Base-by-base conservation (phyloP, 2,329 filamentous ascomycete genomes). In the Davidsoniella australis region DNA sequence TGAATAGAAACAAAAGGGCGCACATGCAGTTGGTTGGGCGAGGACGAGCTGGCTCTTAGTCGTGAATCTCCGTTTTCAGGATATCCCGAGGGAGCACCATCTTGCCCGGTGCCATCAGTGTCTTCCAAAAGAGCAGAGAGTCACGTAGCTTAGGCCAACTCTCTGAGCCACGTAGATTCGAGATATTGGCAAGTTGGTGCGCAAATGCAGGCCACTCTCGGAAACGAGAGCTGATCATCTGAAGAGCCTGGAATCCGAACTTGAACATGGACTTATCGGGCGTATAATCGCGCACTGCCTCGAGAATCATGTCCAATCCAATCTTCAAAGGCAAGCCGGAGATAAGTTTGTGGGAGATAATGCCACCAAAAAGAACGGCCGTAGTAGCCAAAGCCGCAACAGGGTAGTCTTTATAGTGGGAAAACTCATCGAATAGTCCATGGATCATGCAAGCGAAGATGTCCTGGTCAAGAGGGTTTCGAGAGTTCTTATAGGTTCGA, bases 401-500 rank as follows among this genome's bases (percentile, higher is more conserved):
- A 0, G 93, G 93, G 62, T 98, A 98, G 59, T 93, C 88, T 39
- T 83, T 78, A 61, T 95, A 98, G 60, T 94, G 93, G 49, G 82
- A 82, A 62, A 95, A 98, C 66, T 98, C 91, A 58, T 98, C 91
- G 58, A 98, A 95, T 3, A 98, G 70, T 1, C 91, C 91, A 59
- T 95, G 88, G 36, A 98, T 94, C 87, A 98, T 98, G 66, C 89
- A 95, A 12, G 89, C 85, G 61, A 98, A 98, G 5, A 95, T 75
- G 61, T 98, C 91, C 62, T 96, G 91, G 53, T 95, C 86, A 14
- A 81, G 68, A 1, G 85, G 74, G 53, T 91, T 83, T 44, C 78
- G 77, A 0, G 93, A 96, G 50, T 79, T 79, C 62, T 98, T 96
- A 67, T 94, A 94, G 50, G 76, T 75, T 55, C 86, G 80, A 58